Conservation (phyloP, 495 filamentous ascomycete genomes). For the Copromyces sp. region DNA sequence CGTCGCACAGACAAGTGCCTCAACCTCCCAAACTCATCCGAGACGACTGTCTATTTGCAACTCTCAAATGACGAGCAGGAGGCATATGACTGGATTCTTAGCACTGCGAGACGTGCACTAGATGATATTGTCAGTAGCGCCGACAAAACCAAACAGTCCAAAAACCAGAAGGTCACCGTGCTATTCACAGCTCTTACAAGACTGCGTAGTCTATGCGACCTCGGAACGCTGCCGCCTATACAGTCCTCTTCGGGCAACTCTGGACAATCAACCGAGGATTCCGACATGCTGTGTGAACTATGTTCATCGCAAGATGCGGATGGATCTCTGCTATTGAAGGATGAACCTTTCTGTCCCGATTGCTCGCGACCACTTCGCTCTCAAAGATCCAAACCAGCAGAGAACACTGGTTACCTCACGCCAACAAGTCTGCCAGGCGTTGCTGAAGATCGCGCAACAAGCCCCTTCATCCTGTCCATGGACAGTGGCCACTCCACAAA, state of each 20-base stretch:
- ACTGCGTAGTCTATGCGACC: conserved; percentile 3
- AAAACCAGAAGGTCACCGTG: background rate
- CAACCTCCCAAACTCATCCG: background rate
- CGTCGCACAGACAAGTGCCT: background rate
- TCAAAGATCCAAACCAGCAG: background rate
- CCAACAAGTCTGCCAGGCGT: background rate
- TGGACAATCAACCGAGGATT: background rate
- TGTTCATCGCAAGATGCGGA: background rate
- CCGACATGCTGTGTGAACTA: background rate
- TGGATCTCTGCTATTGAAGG: background rate
- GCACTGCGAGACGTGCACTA: background rate
- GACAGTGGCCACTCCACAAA: background rate
- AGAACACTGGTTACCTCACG: background rate
- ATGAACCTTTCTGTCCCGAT: background rate
- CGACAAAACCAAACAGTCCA: background rate
- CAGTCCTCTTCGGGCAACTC: background rate
- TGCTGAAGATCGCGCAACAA: background rate
- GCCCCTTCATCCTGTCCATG: background rate
- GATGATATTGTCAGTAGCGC: background rate
- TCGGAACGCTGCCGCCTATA: background rate
- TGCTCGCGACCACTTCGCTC: background rate
- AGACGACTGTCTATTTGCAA: background rate
- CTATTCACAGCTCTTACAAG: background rate
- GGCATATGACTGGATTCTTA: background rate
- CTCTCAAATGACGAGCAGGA: background rate